These are phyloP conservation scores for Candida sojae DNA, from an alignment of 1,139 yeast species.

Conservation along the genomic window DNA sequence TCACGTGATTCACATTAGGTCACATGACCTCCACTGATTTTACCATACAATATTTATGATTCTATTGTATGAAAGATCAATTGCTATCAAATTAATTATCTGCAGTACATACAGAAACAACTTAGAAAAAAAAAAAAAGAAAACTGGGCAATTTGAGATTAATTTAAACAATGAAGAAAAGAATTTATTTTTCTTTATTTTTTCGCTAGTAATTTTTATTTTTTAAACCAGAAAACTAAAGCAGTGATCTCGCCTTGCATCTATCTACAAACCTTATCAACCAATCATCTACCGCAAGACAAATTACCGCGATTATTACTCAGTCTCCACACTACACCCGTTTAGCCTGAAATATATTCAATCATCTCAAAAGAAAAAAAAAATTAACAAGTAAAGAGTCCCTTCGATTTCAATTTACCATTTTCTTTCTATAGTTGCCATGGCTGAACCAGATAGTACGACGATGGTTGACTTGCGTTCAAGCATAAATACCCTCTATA, in stretches of 20 bases:
- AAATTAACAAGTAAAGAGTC: no score
- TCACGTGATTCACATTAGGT: no score
- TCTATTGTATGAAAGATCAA: no score
- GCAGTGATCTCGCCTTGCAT: background rate
- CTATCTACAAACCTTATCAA: background rate
- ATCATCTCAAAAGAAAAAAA: background rate
- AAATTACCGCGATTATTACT: no score
- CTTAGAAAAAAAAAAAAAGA: background rate
- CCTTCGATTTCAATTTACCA: no score
- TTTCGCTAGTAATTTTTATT: no score
- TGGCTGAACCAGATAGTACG: background rate
- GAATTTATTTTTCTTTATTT: background rate
- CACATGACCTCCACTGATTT: no score
- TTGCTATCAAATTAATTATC: background rate
- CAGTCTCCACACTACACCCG: no score
- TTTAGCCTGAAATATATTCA: no score
- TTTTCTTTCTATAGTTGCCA: background rate
- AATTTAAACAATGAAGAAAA: background rate
- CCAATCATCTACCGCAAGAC: background rate
- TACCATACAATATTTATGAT: no score
- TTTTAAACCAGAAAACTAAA: no score
- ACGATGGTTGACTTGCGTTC: slow-evolving; percentile 8
- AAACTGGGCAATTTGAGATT: background rate
- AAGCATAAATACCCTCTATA: slow-evolving; percentile 39
- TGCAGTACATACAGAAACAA: background rate